Conservation (phyloP, 768 basidiomycete species). For the Russula lepida region DNA sequence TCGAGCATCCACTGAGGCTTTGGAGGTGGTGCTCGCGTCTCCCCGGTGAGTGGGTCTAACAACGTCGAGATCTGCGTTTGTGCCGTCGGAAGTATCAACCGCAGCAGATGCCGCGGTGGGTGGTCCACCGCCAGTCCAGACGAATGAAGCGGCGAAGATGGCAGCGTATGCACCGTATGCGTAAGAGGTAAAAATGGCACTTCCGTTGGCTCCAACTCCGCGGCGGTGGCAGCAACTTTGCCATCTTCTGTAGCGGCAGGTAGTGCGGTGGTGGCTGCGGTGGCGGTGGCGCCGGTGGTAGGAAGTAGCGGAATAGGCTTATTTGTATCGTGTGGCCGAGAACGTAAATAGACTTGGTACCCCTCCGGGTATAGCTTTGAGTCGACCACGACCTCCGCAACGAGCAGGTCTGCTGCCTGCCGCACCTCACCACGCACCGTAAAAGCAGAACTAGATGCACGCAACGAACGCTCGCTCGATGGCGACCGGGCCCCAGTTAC, state of each 20-base stretch:
- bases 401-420: constrained; percentile 57
- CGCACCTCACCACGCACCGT: constrained; percentile 54
- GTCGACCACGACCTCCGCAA: constrained; percentile 75
- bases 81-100: constrained; percentile 74
- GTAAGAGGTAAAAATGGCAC: constrained; percentile 41
- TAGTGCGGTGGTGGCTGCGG: not conserved
- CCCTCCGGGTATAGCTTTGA: constrained; percentile 72
- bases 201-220: not conserved
- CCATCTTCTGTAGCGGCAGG: not conserved
- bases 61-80: constrained; percentile 71
- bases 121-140: constrained; percentile 48
- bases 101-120: constrained; percentile 62
- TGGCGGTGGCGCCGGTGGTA: not conserved
- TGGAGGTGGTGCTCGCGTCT: constrained; percentile 47
- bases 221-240: not conserved
- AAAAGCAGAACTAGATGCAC: constrained; percentile 46
- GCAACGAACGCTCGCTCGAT: constrained; percentile 29
- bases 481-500: constrained; percentile 26
- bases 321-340: constrained; percentile 34
- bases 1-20: constrained; percentile 69
- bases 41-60: constrained; percentile 72
- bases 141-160: constrained; percentile 75
- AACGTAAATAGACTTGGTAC: constrained; percentile 48
- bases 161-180: constrained; percentile 63
- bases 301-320: constrained; percentile 31